Evolutionary conservation across 306 rosid genomes (phyloP).

Genomic region (Acacia crassicarpa): DNA sequence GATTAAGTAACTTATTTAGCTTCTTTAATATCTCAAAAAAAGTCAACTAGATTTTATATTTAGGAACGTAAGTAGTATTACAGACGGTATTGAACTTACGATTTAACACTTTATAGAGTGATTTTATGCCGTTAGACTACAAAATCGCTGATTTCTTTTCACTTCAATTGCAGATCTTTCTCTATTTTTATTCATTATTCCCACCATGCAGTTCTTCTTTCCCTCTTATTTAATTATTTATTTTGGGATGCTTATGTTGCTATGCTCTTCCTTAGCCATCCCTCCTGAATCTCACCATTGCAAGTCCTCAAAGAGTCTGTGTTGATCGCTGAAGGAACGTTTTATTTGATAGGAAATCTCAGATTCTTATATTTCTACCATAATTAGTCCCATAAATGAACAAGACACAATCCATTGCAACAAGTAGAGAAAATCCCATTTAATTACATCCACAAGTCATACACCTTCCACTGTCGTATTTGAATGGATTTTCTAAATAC

Average conservation of each 20-base stretch:
- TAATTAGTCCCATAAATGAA: neutral
- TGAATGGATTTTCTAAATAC: neutral
- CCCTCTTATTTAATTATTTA: neutral
- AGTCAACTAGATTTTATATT: too few relatives aligned
- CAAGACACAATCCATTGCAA: neutral
- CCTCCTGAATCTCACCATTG: neutral
- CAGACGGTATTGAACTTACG: too few relatives aligned
- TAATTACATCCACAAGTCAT: neutral
- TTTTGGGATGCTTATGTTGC: neutral
- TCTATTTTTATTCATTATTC: neutral
- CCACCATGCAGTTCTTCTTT: neutral
- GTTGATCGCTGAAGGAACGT: too few relatives aligned
- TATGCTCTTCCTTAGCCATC: neutral
- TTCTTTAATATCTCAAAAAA: too few relatives aligned
- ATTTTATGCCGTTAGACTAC: too few relatives aligned
- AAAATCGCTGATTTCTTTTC: neutral
- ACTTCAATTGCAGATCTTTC: neutral
- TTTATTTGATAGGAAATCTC: too few relatives aligned
- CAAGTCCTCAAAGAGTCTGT: too few relatives aligned
- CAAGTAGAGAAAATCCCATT: neutral
- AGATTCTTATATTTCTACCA: neutral
- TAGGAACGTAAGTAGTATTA: rapidly evolving
- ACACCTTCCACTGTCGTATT: neutral
- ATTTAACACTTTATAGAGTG: too few relatives aligned
- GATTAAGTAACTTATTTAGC: too few relatives aligned